Percentiles rank a stretch among this genome's conserved stretches.
These are phyloP conservation scores for Tolypocladium sp. DNA, from an alignment of 2,329 filamentous ascomycete genomes.

Conservation along the genomic window DNA sequence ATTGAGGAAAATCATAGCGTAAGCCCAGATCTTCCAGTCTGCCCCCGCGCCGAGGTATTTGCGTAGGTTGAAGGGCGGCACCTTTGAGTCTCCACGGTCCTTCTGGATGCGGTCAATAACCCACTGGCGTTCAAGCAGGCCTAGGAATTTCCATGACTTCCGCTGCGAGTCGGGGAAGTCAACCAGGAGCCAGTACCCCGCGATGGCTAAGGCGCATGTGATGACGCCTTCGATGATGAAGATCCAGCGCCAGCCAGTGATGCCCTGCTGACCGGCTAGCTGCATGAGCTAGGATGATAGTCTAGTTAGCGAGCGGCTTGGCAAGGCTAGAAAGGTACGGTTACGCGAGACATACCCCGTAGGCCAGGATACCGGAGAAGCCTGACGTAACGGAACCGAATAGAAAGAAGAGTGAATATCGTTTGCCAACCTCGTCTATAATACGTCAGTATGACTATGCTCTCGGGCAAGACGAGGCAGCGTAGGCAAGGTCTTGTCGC, in stretches of 20 bases:
- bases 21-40: conserved; percentile 54
- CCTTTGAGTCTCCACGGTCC: conserved; percentile 49
- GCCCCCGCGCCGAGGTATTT: conserved; percentile 35
- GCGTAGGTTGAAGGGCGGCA: conserved; percentile 40
- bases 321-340: no score
- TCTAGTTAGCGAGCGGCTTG: not conserved
- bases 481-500: no score
- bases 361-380: conserved; percentile 61
- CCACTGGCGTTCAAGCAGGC: conserved; percentile 38
- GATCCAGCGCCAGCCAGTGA: conserved; percentile 61
- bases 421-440: conserved; percentile 56
- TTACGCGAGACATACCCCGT: conserved; percentile 39
- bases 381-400: conserved; percentile 58
- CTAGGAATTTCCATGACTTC: conserved; percentile 43
- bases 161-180: conserved; percentile 53
- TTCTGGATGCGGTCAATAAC: conserved; percentile 42
- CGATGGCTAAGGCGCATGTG: conserved; percentile 42
- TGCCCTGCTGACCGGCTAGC: conserved; percentile 43
- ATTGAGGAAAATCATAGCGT: conserved; percentile 52
- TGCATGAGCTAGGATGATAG: conserved; percentile 45
- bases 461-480: not conserved
- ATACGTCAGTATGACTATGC: not conserved
- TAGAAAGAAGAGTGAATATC: conserved; percentile 61
- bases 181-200: conserved; percentile 48
- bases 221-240: conserved; percentile 47